Evolutionary conservation across 192 early-diverging fungal genomes (phyloP).

Genomic region (Backusella morwellensis): DNA sequence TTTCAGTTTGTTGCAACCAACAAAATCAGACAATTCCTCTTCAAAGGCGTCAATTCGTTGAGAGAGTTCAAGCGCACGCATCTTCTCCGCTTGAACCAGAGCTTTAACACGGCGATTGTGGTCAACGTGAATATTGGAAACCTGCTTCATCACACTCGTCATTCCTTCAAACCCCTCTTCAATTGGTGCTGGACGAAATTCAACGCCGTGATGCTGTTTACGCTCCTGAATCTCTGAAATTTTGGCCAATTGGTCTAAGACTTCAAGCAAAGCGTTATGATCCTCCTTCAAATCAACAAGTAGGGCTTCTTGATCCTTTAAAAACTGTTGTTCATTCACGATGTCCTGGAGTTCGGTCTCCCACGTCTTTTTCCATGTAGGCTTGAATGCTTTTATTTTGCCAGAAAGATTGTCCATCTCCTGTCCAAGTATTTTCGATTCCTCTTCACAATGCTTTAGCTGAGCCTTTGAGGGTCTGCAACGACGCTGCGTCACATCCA

Average conservation of each 20-base stretch:
- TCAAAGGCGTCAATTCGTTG: slow-evolving; percentile 74
- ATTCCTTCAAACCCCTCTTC: slow-evolving; percentile 59
- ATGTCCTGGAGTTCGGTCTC: slow-evolving; percentile 76
- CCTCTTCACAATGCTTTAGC: slow-evolving; percentile 47
- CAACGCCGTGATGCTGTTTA: neutral
- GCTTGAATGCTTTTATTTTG: slow-evolving; percentile 56
- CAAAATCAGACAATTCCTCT: slow-evolving; percentile 66
- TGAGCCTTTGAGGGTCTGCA: slow-evolving; percentile 52
- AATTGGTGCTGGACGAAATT: slow-evolving; percentile 16
- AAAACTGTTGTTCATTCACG: slow-evolving; percentile 70
- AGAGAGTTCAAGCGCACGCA: slow-evolving; percentile 58
- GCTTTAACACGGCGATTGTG: slow-evolving; percentile 60
- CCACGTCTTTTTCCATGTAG: slow-evolving; percentile 78
- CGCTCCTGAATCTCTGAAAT: slow-evolving; percentile 52
- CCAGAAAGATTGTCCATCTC: slow-evolving; percentile 46
- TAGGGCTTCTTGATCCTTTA: slow-evolving; percentile 71
- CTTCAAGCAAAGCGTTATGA: slow-evolving; percentile 46
- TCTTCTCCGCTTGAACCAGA: slow-evolving; percentile 58
- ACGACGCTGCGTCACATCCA: slow-evolving; percentile 67
- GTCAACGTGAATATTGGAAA: slow-evolving; percentile 61
- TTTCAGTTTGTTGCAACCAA: slow-evolving; percentile 55
- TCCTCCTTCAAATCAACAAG: slow-evolving; percentile 66
- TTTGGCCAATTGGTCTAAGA: slow-evolving; percentile 57
- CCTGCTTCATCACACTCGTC: slow-evolving; percentile 64
- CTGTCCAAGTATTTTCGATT: slow-evolving; percentile 41